Percentiles rank a stretch among this genome's conserved stretches.
These are phyloP conservation scores for Fusarium sp. DNA, from an alignment of 2,329 filamentous ascomycete genomes.

Conservation along the genomic window DNA sequence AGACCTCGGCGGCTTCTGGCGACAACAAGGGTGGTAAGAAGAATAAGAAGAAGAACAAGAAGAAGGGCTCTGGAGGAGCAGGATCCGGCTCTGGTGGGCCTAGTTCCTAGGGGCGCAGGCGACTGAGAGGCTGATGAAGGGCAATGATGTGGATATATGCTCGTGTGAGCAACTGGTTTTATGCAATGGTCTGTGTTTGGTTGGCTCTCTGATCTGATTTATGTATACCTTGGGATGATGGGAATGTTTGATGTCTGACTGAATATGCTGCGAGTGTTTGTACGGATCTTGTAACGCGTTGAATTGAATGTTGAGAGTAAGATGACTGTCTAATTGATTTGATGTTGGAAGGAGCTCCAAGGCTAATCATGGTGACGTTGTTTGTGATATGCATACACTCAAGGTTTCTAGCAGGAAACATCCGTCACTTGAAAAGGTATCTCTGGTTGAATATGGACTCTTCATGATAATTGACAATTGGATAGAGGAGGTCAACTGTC, in stretches of 20 bases:
- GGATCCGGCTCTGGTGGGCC: slow-evolving; percentile 20
- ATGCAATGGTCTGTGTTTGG: neutral
- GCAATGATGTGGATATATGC: neutral
- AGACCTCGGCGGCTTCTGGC: slow-evolving; percentile 25
- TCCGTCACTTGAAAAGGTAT: neutral
- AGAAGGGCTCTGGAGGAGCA: slow-evolving; percentile 34
- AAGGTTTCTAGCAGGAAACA: neutral
- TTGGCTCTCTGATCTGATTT: neutral
- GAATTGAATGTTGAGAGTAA: neutral
- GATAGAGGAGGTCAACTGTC: neutral
- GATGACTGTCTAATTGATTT: neutral
- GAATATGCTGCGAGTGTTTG: slow-evolving; percentile 2
- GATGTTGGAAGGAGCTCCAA: neutral
- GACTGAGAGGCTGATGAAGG: neutral
- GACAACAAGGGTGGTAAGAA: slow-evolving; percentile 39
- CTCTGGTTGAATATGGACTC: neutral
- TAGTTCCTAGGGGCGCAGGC: slow-evolving; percentile 19
- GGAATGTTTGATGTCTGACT: neutral
- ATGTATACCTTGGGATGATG: neutral
- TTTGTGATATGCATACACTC: neutral
- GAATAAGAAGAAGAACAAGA: slow-evolving; percentile 46
- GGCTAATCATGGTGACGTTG: neutral
- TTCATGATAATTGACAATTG: neutral
- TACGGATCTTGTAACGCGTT: neutral
- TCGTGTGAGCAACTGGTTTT: neutral